Evolutionary conservation across 306 rosid genomes (phyloP), one percentile per base, ranked within the genome.

Genomic region (Sicyos edulis): DNA sequence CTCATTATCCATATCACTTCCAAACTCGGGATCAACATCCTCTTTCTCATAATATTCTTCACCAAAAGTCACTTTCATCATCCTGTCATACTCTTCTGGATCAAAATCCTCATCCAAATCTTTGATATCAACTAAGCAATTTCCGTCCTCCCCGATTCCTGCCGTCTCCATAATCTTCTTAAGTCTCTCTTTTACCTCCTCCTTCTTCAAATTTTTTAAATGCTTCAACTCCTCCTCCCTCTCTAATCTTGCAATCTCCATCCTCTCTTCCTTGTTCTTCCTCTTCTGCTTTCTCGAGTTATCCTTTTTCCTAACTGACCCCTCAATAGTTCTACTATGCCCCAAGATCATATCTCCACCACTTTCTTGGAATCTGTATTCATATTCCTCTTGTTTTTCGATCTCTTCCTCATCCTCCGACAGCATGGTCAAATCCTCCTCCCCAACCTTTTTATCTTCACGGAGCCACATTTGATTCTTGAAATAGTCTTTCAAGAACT

Each of bases 151-250:
- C 44, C 70, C 11, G 16, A 93, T 82, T 50, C 99, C 99, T 0
- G 99, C 95, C 21, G 79, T 86, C 82, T 77, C 77, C 85, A 85
- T 85, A 51, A 91, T 91, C 86, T 67, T 87, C 62, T 71, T 83
- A 22, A 91, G 76, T 84, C 79, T 90, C 56, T 91, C 95, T 11
- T 80, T 81, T 54, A 88, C 92, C 82, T 93, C 97, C 77, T 93
- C 88, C 86, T 87, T 91, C 87, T 91, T 93, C 86, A 88, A 79
- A 84, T 93, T 93, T 78, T 91, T 93, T 65, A 91, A 77, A 78
- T 81, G 92, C 63, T 89, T 91, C 86, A 93, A 75, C 76, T 93
- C 99, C 85, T 88, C 97, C 80, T 91, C 92, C 86, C 92, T 86
- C 86, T 88, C 97, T 75, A 83, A 76, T 81, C 80, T 86, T 8